A percentile compares a stretch with the other conserved stretches of the same genome.
Conservation (phyloP, 106 monocot species). For the Chionographis japonica region DNA sequence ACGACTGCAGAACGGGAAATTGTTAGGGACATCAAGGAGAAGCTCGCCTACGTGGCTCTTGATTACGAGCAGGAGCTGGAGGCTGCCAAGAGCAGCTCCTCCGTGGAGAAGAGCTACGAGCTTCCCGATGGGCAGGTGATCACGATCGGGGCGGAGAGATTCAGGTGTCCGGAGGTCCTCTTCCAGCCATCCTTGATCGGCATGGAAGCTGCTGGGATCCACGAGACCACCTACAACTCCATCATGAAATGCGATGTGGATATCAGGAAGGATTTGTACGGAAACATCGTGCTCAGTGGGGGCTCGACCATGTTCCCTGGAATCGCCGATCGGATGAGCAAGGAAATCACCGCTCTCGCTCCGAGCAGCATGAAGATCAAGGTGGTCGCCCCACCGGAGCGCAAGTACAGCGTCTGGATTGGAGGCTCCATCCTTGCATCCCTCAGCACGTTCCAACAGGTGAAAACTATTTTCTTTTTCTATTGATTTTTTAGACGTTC, state of each 20-base stretch:
- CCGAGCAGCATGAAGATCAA: constrained; percentile 44
- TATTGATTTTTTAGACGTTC: too few species aligned
- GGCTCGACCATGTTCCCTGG: constrained; percentile 44
- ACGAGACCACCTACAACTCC: constrained; percentile 40
- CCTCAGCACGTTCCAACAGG: constrained; percentile 49
- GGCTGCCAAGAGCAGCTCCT: constrained; percentile 17
- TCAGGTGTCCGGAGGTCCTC: constrained; percentile 44
- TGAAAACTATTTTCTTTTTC: neutral
- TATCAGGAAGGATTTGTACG: constrained; percentile 40
- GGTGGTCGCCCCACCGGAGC: constrained; percentile 37
- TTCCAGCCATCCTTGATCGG: constrained; percentile 49
- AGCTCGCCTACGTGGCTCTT: constrained; percentile 31
- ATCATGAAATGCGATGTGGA: constrained; percentile 44
- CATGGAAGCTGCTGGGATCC: constrained; percentile 40
- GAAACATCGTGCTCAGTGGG: constrained; percentile 36
- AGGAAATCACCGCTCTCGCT: constrained; percentile 41
- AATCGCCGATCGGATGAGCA: constrained; percentile 45
- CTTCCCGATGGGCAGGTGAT: constrained; percentile 45
- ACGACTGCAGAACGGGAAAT: constrained; percentile 50
- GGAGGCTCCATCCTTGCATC: constrained; percentile 39
- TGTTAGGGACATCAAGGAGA: constrained; percentile 46
- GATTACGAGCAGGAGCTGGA: constrained; percentile 36
- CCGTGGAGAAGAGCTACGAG: constrained; percentile 36
- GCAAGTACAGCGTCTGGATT: constrained; percentile 46
- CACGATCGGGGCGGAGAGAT: constrained; percentile 40